Conservation (phyloP, 2,329 filamentous ascomycete species). For the Fusarium avenaceum region DNA sequence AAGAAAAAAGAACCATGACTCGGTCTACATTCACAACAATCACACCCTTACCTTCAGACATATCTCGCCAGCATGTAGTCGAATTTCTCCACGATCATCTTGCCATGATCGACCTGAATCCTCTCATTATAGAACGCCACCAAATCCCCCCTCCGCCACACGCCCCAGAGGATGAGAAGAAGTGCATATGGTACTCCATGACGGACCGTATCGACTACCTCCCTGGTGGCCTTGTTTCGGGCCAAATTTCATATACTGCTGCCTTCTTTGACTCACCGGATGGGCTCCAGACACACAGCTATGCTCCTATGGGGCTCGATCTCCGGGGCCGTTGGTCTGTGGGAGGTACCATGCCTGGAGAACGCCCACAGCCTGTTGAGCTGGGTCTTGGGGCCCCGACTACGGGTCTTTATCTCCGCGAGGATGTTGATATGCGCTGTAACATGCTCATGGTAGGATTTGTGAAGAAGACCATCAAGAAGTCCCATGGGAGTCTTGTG, state of each 20-base stretch:
- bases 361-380: conserved; percentile 75
- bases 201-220: conserved; percentile 83
- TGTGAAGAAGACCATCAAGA: conserved; percentile 85
- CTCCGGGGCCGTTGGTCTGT: conserved; percentile 84
- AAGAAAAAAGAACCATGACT: conserved; percentile 35
- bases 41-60: conserved; percentile 78
- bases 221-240: conserved; percentile 73
- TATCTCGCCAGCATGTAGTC: conserved; percentile 78
- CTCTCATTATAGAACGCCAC: conserved; percentile 80
- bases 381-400: conserved; percentile 74
- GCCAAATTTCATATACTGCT: conserved; percentile 81
- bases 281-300: conserved; percentile 85
- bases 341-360: conserved; percentile 77
- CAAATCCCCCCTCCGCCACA: conserved; percentile 75
- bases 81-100: conserved; percentile 82
- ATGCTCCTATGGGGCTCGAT: conserved; percentile 84
- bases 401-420: conserved; percentile 82
- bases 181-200: conserved; percentile 82
- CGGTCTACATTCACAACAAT: conserved; percentile 80
- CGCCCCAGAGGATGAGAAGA: conserved; percentile 77
- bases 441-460: conserved; percentile 82
- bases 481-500: conserved; percentile 78
- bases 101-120: conserved; percentile 91
- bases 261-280: conserved; percentile 81
- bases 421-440: conserved; percentile 86